A percentile compares a stretch with the other conserved stretches of the same genome.
Conservation (phyloP, 1,139 yeast genomes). For the Yamadazyma membranifaciens region DNA sequence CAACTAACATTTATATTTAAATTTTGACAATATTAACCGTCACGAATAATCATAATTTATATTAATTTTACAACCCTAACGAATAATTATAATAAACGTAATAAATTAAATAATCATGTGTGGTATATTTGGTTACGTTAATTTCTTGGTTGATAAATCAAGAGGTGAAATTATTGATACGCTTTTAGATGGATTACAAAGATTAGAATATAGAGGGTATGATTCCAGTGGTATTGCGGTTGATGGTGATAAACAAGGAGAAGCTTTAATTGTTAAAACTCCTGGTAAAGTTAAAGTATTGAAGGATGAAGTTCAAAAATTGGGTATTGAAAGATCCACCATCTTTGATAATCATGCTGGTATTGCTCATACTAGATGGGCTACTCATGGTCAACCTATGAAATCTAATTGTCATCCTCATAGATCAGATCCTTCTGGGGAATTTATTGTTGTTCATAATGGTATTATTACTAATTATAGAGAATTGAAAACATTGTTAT, state of each 20-base stretch:
- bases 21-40: too few relatives aligned
- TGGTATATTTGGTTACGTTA: constrained; percentile 98
- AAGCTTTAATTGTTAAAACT: constrained; percentile 63
- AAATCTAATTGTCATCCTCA: constrained; percentile 94
- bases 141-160: constrained; percentile 87
- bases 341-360: constrained; percentile 87
- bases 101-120: too few relatives aligned
- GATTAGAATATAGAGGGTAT: constrained; percentile 96
- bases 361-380: constrained; percentile 99
- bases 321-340: constrained; percentile 55
- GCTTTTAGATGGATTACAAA: constrained; percentile 85
- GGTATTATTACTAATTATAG: constrained; percentile 97
- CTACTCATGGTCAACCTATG: constrained; percentile 96
- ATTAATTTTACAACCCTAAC: too few relatives aligned
- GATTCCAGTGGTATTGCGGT: constrained; percentile 97
- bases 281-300: constrained; percentile 90
- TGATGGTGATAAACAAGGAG: constrained; percentile 73
- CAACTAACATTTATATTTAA: too few relatives aligned
- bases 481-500: constrained; percentile 79
- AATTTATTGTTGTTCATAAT: constrained; percentile 92
- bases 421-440: constrained; percentile 76
- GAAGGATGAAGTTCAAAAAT: constrained; percentile 61
- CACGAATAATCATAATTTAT: too few relatives aligned
- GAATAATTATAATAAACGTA: too few relatives aligned
- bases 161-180: constrained; percentile 92